A percentile compares a stretch with the other conserved stretches of the same genome.
phyloP scores from a whole-genome alignment of 2,329 filamentous ascomycete species.

The Hypoxylon sp. region DNA sequence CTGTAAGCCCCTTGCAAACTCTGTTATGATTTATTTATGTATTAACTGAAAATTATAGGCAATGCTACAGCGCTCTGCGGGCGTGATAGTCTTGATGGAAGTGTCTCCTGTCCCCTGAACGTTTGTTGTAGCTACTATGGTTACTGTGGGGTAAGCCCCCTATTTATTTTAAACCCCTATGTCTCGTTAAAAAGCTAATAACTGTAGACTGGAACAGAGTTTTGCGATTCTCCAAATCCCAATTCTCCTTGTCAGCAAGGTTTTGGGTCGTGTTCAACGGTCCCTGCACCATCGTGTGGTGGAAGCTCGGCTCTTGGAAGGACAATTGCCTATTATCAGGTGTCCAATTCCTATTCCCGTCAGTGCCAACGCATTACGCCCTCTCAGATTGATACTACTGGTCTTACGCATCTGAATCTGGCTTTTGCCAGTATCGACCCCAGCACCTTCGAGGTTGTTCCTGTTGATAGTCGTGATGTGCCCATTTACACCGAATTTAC shows the following conservation, averaged over 20 bases:
- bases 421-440: slow-evolving; percentile 57
- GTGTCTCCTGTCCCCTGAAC: slow-evolving; percentile 17
- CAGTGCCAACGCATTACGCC: slow-evolving; percentile 33
- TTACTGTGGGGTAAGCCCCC: slow-evolving; percentile 16
- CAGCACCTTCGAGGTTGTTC: slow-evolving; percentile 45
- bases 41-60: neutral
- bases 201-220: neutral
- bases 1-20: slow-evolving; percentile 9
- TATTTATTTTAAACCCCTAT: too few relatives aligned
- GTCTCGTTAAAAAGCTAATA: too few relatives aligned
- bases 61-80: slow-evolving; percentile 24
- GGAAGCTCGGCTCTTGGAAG: slow-evolving; percentile 20
- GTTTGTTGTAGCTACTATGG: slow-evolving; percentile 23
- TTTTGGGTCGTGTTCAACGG: slow-evolving; percentile 16
- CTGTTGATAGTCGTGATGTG: slow-evolving; percentile 20
- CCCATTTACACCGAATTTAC: slow-evolving; percentile 53
- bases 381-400: slow-evolving; percentile 29
- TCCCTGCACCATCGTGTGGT: slow-evolving; percentile 21
- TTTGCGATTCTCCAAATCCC: slow-evolving; percentile 13
- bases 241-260: slow-evolving; percentile 21
- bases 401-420: slow-evolving; percentile 37
- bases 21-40: neutral
- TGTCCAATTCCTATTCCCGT: slow-evolving; percentile 16
- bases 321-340: slow-evolving; percentile 41
- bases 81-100: slow-evolving; percentile 18